Evolutionary conservation across 2,329 filamentous ascomycete species (phyloP).

Genomic region (Trichothecium roseum): DNA sequence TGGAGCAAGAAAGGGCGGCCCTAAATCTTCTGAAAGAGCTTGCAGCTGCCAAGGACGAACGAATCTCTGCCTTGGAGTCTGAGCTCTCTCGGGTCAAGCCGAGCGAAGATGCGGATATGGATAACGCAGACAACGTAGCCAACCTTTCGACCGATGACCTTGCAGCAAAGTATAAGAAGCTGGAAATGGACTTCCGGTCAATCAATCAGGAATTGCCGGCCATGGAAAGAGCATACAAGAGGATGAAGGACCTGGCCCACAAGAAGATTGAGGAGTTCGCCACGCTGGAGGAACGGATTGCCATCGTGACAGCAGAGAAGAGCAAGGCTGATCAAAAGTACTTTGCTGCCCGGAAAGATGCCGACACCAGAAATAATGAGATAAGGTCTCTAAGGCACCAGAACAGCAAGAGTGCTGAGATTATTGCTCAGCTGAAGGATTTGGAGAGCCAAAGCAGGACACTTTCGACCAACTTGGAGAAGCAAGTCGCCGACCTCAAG

Average conservation of each 20-base stretch:
- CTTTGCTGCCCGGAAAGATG: slow-evolving; percentile 89
- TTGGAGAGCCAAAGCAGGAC: slow-evolving; percentile 68
- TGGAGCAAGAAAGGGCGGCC: slow-evolving; percentile 65
- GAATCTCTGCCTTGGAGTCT: slow-evolving; percentile 72
- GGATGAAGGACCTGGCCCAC: slow-evolving; percentile 71
- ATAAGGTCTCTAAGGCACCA: slow-evolving; percentile 70
- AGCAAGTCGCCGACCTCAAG: slow-evolving; percentile 75
- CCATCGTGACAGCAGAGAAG: slow-evolving; percentile 73
- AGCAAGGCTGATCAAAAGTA: slow-evolving; percentile 97
- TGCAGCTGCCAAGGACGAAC: slow-evolving; percentile 64
- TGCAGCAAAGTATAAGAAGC: slow-evolving; percentile 58
- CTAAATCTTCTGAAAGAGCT: slow-evolving; percentile 70
- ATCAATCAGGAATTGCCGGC: slow-evolving; percentile 82
- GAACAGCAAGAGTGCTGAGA: slow-evolving; percentile 83
- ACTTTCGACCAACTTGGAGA: slow-evolving; percentile 76
- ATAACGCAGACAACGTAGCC: slow-evolving; percentile 33
- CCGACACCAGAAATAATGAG: slow-evolving; percentile 74
- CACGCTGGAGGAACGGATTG: slow-evolving; percentile 66
- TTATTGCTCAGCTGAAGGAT: slow-evolving; percentile 88
- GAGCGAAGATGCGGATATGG: slow-evolving; percentile 33
- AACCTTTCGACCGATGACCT: slow-evolving; percentile 60
- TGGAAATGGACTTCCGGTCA: slow-evolving; percentile 72
- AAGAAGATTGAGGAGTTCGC: slow-evolving; percentile 77
- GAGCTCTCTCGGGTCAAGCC: slow-evolving; percentile 64
- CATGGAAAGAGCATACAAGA: slow-evolving; percentile 85